Conservation (phyloP, 129 eudicot genomes). For the Lactuca sativa region DNA sequence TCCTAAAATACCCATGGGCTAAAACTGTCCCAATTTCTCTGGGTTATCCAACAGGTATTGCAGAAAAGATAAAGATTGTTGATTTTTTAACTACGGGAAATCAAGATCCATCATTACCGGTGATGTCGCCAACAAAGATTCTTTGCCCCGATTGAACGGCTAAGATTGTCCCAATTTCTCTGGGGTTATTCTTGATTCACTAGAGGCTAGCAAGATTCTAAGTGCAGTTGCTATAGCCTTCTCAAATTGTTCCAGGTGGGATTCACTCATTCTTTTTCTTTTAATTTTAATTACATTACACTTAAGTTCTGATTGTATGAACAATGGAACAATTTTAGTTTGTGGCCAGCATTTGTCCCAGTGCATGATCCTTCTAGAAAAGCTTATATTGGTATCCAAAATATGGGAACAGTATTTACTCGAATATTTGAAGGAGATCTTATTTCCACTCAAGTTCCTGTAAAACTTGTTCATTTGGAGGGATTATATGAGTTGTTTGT, state of each 20-base stretch:
- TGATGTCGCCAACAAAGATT: no score
- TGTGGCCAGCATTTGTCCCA: constrained; percentile 99
- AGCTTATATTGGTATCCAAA: constrained; percentile 94
- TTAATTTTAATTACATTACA: neutral
- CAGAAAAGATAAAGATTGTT: no score
- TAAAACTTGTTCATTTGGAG: constrained; percentile 96
- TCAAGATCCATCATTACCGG: no score
- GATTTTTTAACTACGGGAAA: no score
- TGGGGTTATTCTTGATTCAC: constrained; percentile 89
- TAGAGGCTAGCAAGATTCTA: constrained; percentile 92
- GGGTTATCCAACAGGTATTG: no score
- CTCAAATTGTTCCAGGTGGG: constrained; percentile 87
- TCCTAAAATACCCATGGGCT: no score
- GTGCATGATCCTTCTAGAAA: constrained; percentile 88
- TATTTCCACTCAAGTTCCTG: constrained; percentile 90
- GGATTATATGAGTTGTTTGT: constrained; percentile 89
- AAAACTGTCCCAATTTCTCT: no score
- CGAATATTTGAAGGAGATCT: constrained; percentile 92
- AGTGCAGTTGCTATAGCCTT: constrained; percentile 96
- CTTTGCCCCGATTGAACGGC: no score
- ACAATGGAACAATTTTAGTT: constrained; percentile 38
- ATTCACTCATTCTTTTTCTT: neutral
- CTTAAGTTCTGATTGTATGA: constrained; percentile 29
- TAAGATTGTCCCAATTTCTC: no score
- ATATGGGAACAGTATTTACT: constrained; percentile 90